These are phyloP conservation scores for Gentiana dahurica DNA, from an alignment of 257 asterid genomes.

Conservation along the genomic window DNA sequence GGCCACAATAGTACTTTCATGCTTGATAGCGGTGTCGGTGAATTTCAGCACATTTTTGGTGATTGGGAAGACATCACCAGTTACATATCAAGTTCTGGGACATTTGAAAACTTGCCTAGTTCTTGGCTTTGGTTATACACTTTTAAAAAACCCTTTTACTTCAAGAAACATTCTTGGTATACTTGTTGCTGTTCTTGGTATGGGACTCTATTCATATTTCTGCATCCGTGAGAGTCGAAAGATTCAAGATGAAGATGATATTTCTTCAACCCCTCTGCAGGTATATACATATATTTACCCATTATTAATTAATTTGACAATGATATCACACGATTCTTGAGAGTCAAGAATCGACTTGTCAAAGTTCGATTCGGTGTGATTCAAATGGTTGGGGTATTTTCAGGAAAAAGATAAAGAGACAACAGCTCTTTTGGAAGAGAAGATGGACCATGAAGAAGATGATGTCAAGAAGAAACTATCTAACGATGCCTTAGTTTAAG, in stretches of 20 bases:
- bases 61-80: slow-evolving; percentile 90
- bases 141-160: slow-evolving; percentile 76
- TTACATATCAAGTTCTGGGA: slow-evolving; percentile 82
- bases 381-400: slow-evolving; percentile 1
- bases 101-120: slow-evolving; percentile 88
- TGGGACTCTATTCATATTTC: slow-evolving; percentile 75
- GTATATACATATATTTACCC: slow-evolving; percentile 10
- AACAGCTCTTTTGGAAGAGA: slow-evolving; percentile 39
- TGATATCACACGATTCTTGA: too few relatives aligned
- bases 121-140: slow-evolving; percentile 79
- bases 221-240: slow-evolving; percentile 64
- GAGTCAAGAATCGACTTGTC: too few relatives aligned
- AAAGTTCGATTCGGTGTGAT: background rate
- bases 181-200: slow-evolving; percentile 69
- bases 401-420: slow-evolving; percentile 66
- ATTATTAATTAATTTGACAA: too few relatives aligned
- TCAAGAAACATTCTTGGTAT: slow-evolving; percentile 65
- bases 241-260: slow-evolving; percentile 37
- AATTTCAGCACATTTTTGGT: slow-evolving; percentile 91
- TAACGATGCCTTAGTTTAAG: slow-evolving; percentile 38
- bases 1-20: slow-evolving; percentile 68
- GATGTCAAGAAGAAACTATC: slow-evolving; percentile 13
- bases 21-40: slow-evolving; percentile 85
- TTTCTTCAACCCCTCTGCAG: slow-evolving; percentile 27
- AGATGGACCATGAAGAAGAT: slow-evolving; percentile 29